Evolutionary conservation across 2,329 filamentous ascomycete genomes (phyloP).

Genomic region (Blumeria hordei): DNA sequence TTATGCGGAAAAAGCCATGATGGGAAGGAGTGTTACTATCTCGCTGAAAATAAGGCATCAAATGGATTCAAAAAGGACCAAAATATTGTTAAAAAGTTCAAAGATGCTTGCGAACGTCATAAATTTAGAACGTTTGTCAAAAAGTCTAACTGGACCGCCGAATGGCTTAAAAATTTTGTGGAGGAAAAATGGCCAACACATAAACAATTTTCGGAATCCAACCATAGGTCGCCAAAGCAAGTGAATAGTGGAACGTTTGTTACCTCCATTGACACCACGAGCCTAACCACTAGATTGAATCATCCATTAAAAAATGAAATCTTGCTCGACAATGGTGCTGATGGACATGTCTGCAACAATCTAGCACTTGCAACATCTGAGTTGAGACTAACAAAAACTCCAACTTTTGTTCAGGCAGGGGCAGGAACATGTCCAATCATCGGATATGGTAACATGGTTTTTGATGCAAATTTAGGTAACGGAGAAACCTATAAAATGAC

Average conservation of each 20-base stretch:
- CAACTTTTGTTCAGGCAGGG: not conserved
- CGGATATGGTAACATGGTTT: not conserved
- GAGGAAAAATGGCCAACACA: not conserved
- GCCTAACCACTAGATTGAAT: not conserved
- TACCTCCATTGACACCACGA: not conserved
- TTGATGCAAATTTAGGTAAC: not conserved
- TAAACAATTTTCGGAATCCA: not conserved
- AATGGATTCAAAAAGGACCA: not conserved
- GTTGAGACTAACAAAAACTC: not conserved
- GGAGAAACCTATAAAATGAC: not conserved
- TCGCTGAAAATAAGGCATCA: not conserved
- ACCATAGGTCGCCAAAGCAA: not conserved
- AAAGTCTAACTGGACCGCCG: not conserved
- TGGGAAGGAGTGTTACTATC: not conserved
- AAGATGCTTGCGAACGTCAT: not conserved
- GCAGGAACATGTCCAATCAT: not conserved
- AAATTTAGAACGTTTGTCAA: not conserved
- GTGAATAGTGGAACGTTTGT: not conserved
- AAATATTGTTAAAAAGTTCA: not conserved
- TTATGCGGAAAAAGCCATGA: not conserved
- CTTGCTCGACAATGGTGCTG: not conserved
- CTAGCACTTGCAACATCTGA: not conserved
- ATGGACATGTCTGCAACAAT: not conserved
- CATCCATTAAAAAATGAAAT: not conserved
- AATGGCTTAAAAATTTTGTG: not conserved